Evolutionary conservation across 768 basidiomycete genomes (phyloP), one percentile per base, ranked within the genome.

Genomic region (Collybia sp.): DNA sequence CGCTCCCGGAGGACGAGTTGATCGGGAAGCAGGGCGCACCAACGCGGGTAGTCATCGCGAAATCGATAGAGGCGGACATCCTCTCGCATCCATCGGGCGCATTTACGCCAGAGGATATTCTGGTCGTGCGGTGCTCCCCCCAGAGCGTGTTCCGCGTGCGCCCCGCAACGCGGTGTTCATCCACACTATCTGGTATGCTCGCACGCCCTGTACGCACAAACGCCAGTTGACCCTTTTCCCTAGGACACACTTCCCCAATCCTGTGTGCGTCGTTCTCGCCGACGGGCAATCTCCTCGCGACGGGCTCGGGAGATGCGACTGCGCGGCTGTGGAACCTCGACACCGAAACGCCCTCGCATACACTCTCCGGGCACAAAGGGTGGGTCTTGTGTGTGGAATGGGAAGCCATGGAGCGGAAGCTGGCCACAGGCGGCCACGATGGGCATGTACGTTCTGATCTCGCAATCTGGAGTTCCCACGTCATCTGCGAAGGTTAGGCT

Each of bases 311-410:
- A 1, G 96, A 98, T 59, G 91, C 88, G 19, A 89, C 85, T 47
- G 93, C 87, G 11, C 80, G 96, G 3, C 67, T 99, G 17, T 98
- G 96, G 96, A 87, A 98, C 64, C 77, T 98, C 41, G 79, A 86
- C 57, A 95, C 89, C 0, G 96, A 98, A 63, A 86, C 82, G 5
- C 95, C 96, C 1, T 90, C 88, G 34, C 86, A 90, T 59, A 85
- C 83, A 12, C 74, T 98, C 13, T 66, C 77, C 0, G 96, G 96
- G 0, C 96, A 99, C 59, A 82, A 83, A 53, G 94, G 93, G 0
- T 97, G 94, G 95, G 93, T 99, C 1, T 75, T 98, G 1, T 97
- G 93, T 55, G 89, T 93, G 4, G 96, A 97, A 58, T 99, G 95
- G 94, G 93, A 97, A 57, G 88, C 89, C 0, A 77, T 89, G 73